Conservation (phyloP, 2,329 filamentous ascomycete genomes). For the Colletotrichum lupini region DNA sequence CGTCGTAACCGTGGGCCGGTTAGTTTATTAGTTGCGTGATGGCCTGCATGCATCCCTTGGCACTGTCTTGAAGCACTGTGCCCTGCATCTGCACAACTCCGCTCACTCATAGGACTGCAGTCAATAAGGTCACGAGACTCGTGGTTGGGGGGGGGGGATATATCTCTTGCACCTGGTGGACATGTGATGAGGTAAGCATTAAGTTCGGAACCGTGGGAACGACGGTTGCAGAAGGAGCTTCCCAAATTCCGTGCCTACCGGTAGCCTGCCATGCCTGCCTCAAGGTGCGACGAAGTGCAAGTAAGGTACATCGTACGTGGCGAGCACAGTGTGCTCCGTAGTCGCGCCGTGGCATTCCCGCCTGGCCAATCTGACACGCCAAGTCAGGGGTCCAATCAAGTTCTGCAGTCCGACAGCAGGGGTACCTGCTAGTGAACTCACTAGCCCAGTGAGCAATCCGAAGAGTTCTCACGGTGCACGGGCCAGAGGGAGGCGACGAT, state of each 20-base stretch:
- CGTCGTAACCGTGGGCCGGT: background rate
- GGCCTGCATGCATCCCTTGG: background rate
- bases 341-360: background rate
- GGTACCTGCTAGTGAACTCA: background rate
- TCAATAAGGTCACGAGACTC: background rate
- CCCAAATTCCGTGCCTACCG: background rate
- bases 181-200: background rate
- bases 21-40: background rate
- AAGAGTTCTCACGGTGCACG: constrained; percentile 15
- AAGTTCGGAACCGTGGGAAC: background rate
- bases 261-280: no score
- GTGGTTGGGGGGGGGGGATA: background rate
- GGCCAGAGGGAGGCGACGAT: background rate
- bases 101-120: background rate
- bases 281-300: no score
- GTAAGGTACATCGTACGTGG: background rate
- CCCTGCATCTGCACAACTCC: background rate
- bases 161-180: background rate
- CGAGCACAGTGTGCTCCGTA: background rate
- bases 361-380: constrained; percentile 18
- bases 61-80: background rate
- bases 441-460: background rate
- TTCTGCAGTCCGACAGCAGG: background rate
- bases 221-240: background rate
- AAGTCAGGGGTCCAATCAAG: constrained; percentile 18